Conservation (phyloP, 495 filamentous ascomycete genomes). For the Penicillium ochrochloron region DNA sequence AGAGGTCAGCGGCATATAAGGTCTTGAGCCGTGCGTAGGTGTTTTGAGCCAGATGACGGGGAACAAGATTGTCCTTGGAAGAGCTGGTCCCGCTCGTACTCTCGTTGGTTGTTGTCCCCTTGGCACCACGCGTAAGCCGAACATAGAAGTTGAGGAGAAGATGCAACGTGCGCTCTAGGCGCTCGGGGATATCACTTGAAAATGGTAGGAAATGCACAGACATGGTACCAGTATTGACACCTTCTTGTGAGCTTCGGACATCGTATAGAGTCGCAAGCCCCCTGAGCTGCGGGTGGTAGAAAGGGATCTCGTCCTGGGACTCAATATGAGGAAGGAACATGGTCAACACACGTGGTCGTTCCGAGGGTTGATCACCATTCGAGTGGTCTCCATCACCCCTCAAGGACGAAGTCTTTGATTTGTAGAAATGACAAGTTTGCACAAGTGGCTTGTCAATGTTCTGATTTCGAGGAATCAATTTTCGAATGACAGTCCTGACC, state of each 20-base stretch:
- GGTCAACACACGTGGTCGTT: conserved; percentile 56
- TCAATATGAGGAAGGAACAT: conserved; percentile 77
- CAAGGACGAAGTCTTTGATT: not conserved
- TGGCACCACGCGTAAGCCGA: conserved; percentile 71
- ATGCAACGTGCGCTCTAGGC: conserved; percentile 71
- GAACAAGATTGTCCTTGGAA: conserved; percentile 74
- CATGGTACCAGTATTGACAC: conserved; percentile 23
- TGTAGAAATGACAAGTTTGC: conserved; percentile 80
- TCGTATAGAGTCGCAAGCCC: conserved; percentile 76
- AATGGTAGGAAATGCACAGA: conserved; percentile 38
- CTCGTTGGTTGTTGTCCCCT: not conserved
- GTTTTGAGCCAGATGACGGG: conserved; percentile 74
- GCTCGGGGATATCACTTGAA: conserved; percentile 40
- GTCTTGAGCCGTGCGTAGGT: conserved; percentile 81
- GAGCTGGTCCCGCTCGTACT: conserved; percentile 33
- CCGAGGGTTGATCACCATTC: not conserved
- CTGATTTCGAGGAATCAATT: conserved; percentile 80
- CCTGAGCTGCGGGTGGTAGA: conserved; percentile 80
- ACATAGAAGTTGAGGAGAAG: conserved; percentile 72
- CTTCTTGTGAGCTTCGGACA: conserved; percentile 36
- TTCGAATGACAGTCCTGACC: conserved; percentile 67
- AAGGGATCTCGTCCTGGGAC: conserved; percentile 67
- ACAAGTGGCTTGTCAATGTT: conserved; percentile 71
- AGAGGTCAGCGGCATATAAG: conserved; percentile 70
- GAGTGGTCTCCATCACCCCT: conserved; percentile 16